Evolutionary conservation across 2,329 filamentous ascomycete species (phyloP), one percentile per base, ranked within the genome.

Genomic region (Ophiostoma angusticollis): DNA sequence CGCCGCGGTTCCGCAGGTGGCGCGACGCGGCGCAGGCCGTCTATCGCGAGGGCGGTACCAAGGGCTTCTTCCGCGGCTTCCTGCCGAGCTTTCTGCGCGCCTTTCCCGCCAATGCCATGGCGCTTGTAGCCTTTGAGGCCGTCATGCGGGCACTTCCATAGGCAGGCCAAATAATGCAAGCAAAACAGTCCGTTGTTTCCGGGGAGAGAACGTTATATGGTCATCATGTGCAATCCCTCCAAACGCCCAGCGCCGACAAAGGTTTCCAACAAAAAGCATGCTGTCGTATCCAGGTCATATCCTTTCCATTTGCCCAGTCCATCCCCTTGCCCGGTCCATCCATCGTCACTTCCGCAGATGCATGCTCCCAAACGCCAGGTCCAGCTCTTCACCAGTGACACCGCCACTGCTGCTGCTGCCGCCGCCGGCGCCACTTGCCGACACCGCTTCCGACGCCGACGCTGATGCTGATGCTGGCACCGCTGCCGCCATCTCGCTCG

Each of bases 31-130:
- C 84, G 0, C 64, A 56, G 37, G 72, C 80, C 0, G 81, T 96
- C 2, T 93, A 82, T 52, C 65, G 65, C 34, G 86, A 95, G 55
- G 63, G 62, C 34, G 91, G 91, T 2, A 76, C 63, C 62, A 80
- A 62, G 55, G 91, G 86, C 0, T 96, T 86, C 58, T 96, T 86
- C 80, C 72, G 91, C 49, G 91, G 91, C 0, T 98, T 98, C 53
- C 53, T 93, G 53, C 91, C 91, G 2, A 96, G 89, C 57, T 94
- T 96, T 56, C 57, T 96, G 55, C 68, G 91, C 48, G 91, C 91
- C 4, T 96, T 96, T 58, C 91, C 91, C 12, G 89, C 91, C 18
- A 96, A 96, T 65, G 91, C 87, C 0, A 81, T 91, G 74, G 89
- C 91, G 2, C 61, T 96, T 54, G 77, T 95, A 39, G 87, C 83